These are phyloP conservation scores for Carnegiea gigantea DNA, from an alignment of 179 eudicot species.

Conservation along the genomic window DNA sequence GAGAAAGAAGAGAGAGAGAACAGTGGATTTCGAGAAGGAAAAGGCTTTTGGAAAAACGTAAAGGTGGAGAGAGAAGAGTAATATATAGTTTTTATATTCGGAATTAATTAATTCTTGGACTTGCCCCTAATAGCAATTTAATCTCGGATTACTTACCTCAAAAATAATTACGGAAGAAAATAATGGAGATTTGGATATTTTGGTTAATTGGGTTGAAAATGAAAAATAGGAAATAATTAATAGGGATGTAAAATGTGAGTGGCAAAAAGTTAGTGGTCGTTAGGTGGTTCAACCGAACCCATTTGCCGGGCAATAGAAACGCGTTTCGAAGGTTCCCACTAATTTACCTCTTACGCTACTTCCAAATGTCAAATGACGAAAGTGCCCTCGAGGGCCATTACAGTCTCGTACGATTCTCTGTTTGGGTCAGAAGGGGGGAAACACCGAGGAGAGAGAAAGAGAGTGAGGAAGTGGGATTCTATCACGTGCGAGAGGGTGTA, in stretches of 20 bases:
- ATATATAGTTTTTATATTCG: constrained; percentile 41
- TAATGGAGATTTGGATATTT: not conserved
- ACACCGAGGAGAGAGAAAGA: not conserved
- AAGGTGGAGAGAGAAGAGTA: constrained; percentile 41
- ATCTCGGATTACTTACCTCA: constrained; percentile 14
- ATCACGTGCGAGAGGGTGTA: not conserved
- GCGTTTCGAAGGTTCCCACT: constrained; percentile 11
- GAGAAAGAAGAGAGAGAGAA: constrained; percentile 15
- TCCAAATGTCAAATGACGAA: not conserved
- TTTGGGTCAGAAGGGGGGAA: constrained; percentile 11
- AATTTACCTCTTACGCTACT: not conserved
- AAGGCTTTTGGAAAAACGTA: constrained; percentile 40
- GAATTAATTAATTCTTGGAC: constrained; percentile 2
- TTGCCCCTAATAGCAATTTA: constrained; percentile 20
- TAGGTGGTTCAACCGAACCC: constrained; percentile 75
- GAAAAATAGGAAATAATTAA: not conserved
- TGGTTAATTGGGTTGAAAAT: not conserved
- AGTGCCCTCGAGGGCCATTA: not conserved
- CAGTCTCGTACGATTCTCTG: constrained; percentile 6
- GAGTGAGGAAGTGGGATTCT: not conserved
- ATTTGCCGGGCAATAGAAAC: constrained; percentile 22
- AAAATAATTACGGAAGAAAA: constrained; percentile 3
- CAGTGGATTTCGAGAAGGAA: constrained; percentile 9
- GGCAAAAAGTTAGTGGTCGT: constrained; percentile 45
- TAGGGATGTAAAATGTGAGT: constrained; percentile 22